Evolutionary conservation across 495 filamentous ascomycete species (phyloP).

Genomic region (Chaetomidium leptoderma): DNA sequence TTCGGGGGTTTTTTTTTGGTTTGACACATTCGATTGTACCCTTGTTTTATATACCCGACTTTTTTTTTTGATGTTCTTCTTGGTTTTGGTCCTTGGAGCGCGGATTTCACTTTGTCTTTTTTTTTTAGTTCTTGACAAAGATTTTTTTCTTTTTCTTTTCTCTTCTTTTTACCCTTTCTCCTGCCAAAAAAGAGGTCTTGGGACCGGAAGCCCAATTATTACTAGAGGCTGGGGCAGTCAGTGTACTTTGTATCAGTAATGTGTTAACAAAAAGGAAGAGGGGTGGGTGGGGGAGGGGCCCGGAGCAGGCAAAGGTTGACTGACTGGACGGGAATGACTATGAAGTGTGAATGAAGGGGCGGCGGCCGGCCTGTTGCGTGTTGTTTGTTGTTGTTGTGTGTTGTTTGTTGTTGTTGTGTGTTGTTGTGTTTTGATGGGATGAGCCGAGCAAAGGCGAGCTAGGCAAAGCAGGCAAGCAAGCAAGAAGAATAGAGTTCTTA

Average conservation of each 20-base stretch:
- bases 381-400: no score
- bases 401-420: background rate
- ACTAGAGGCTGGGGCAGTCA: background rate
- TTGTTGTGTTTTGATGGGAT: background rate
- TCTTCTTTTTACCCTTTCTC: background rate
- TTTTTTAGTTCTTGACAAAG: background rate
- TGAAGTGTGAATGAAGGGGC: slow-evolving; percentile 7
- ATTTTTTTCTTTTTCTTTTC: background rate
- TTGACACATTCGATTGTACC: slow-evolving; percentile 3
- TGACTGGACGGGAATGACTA: slow-evolving; percentile 10
- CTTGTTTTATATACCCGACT: slow-evolving; percentile 29
- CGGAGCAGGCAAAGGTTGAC: background rate
- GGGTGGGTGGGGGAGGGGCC: background rate
- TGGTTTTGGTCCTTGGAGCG: background rate
- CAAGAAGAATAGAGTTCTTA: slow-evolving; percentile 4
- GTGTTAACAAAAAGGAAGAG: background rate
- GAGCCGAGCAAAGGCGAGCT: background rate
- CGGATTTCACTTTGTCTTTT: background rate
- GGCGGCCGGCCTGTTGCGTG: background rate
- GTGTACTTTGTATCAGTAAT: slow-evolving; percentile 9
- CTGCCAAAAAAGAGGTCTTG: slow-evolving; percentile 1
- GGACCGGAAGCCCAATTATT: slow-evolving; percentile 1
- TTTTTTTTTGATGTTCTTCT: slow-evolving; percentile 9
- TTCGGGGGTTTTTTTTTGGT: slow-evolving; percentile 10
- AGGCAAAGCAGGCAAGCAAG: no score